Percentiles rank a stretch among this genome's conserved stretches.
Evolutionary conservation across 2,329 filamentous ascomycete species (phyloP).

Genomic region (Stagonosporopsis chrysanthemi): DNA sequence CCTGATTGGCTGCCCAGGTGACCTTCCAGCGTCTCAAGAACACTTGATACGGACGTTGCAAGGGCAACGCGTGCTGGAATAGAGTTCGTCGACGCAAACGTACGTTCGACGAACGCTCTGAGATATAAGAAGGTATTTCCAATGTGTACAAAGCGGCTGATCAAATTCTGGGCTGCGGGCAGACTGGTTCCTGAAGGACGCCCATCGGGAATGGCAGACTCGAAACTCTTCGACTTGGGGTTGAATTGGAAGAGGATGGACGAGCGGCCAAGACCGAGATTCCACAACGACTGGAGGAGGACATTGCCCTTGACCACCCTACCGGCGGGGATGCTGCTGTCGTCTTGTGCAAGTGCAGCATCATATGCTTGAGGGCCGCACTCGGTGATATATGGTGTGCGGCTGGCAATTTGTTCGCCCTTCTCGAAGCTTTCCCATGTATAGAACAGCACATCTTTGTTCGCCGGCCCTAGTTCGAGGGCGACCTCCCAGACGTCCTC

Average conservation of each 20-base stretch:
- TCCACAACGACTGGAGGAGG: slow-evolving; percentile 63
- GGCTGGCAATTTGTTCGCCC: slow-evolving; percentile 49
- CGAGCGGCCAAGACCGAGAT: slow-evolving; percentile 73
- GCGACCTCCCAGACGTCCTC: slow-evolving; percentile 53
- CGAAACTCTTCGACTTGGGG: slow-evolving; percentile 61
- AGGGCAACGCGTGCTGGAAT: slow-evolving; percentile 53
- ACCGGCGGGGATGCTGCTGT: slow-evolving; percentile 50
- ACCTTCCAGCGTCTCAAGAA: slow-evolving; percentile 53
- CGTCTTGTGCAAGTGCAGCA: slow-evolving; percentile 58
- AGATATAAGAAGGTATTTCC: slow-evolving; percentile 49
- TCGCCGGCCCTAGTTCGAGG: slow-evolving; percentile 39
- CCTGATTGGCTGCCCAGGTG: slow-evolving; percentile 43
- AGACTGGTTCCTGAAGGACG: slow-evolving; percentile 61
- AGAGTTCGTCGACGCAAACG: slow-evolving; percentile 43
- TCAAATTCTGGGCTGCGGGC: slow-evolving; percentile 60
- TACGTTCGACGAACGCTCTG: slow-evolving; percentile 47
- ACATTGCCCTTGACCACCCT: slow-evolving; percentile 49
- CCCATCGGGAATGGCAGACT: slow-evolving; percentile 53
- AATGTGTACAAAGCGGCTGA: slow-evolving; percentile 52
- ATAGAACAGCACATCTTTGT: slow-evolving; percentile 55
- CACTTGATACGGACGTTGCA: slow-evolving; percentile 49
- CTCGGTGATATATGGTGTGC: slow-evolving; percentile 70
- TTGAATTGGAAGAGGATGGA: slow-evolving; percentile 75
- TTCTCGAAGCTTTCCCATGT: slow-evolving; percentile 74
- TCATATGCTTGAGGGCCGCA: slow-evolving; percentile 72